Percentiles rank a stretch among this genome's conserved stretches.
Evolutionary conservation across 352 stramenopile genomes (phyloP).

Genomic region (Phytophthora meadii): DNA sequence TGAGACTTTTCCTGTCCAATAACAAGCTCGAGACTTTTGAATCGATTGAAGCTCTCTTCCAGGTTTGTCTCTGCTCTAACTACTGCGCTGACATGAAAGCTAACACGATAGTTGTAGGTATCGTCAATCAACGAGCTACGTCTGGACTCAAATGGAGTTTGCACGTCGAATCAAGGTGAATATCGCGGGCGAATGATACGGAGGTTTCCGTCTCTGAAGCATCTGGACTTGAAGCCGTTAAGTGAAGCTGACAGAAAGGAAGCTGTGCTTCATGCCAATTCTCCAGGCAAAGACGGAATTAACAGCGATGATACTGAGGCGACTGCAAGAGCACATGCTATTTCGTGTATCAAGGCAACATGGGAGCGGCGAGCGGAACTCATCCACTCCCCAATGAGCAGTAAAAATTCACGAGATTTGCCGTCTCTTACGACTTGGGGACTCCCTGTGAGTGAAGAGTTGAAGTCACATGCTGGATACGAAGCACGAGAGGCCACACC

Average conservation of each 20-base stretch:
- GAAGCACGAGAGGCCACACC: constrained; percentile 52
- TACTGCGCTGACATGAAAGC: background rate
- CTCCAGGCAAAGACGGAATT: constrained; percentile 33
- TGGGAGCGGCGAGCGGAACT: constrained; percentile 40
- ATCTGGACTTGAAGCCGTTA: constrained; percentile 86
- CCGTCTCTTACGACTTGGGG: constrained; percentile 11
- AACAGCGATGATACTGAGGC: constrained; percentile 54
- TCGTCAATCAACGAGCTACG: constrained; percentile 84
- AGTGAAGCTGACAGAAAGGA: constrained; percentile 82
- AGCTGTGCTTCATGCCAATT: constrained; percentile 32
- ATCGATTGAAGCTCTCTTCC: constrained; percentile 74
- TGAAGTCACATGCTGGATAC: constrained; percentile 3
- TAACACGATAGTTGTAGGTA: constrained; percentile 31
- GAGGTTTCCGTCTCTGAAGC: constrained; percentile 76
- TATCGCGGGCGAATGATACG: constrained; percentile 81
- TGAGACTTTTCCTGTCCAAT: constrained; percentile 92
- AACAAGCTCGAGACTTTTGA: constrained; percentile 87
- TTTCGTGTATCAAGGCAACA: constrained; percentile 47
- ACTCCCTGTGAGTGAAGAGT: constrained; percentile 6
- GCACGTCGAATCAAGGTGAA: constrained; percentile 47
- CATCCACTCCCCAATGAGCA: constrained; percentile 1
- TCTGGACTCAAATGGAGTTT: constrained; percentile 86
- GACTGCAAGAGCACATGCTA: constrained; percentile 51
- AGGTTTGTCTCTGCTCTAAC: constrained; percentile 25
- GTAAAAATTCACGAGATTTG: constrained; percentile 25